Conservation (phyloP, 179 eudicot genomes). For the Corrigiola litoralis region DNA sequence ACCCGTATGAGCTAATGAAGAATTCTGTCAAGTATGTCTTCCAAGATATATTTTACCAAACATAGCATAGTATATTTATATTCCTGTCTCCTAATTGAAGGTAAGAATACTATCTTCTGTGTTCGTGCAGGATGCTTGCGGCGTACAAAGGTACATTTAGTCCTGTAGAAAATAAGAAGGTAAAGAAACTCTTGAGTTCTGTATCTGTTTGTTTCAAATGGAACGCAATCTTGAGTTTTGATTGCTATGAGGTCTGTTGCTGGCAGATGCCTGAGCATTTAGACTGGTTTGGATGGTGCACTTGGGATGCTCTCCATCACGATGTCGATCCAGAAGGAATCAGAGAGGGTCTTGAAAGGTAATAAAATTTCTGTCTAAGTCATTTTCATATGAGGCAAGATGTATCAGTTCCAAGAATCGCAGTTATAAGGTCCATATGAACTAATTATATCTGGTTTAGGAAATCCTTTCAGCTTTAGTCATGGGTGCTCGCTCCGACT, state of each 20-base stretch:
- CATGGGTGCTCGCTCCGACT: slow-evolving; percentile 1
- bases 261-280: slow-evolving; percentile 60
- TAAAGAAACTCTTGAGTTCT: slow-evolving; percentile 14
- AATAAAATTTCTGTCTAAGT: slow-evolving; percentile 1
- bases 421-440: neutral
- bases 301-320: slow-evolving; percentile 84
- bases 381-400: neutral
- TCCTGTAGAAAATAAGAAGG: slow-evolving; percentile 61
- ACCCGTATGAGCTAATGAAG: slow-evolving; percentile 55
- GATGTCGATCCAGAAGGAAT: slow-evolving; percentile 63
- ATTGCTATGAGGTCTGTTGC: neutral
- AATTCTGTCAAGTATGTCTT: slow-evolving; percentile 48
- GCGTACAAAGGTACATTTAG: slow-evolving; percentile 57
- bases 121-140: slow-evolving; percentile 46
- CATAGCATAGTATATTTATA: neutral
- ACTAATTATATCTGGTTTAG: neutral
- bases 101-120: slow-evolving; percentile 9
- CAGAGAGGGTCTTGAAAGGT: slow-evolving; percentile 70
- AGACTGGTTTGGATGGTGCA: slow-evolving; percentile 92
- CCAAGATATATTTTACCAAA: neutral
- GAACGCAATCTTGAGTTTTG: neutral
- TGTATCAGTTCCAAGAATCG: neutral
- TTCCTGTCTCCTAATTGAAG: neutral
- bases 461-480: neutral
- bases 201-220: neutral